Conservation (phyloP, 768 basidiomycete genomes). For the Clitopilus hobsonii region DNA sequence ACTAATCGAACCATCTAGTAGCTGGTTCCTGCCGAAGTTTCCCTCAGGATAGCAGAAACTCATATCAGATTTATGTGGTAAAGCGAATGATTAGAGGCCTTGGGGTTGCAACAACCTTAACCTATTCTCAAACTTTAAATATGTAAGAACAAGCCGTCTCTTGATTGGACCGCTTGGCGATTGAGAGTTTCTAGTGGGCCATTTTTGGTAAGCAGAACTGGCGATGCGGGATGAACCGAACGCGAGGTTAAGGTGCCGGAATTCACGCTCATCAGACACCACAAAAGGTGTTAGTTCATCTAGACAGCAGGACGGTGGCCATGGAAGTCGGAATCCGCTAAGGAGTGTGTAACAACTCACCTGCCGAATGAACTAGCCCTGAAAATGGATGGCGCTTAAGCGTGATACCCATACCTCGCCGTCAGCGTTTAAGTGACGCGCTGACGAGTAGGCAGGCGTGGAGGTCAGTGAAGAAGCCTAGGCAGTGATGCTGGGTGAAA, state of each 20-base stretch:
- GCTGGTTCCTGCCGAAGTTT: slow-evolving; percentile 92
- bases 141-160: slow-evolving; percentile 82
- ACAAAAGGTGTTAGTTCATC: slow-evolving; percentile 84
- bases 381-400: slow-evolving; percentile 90
- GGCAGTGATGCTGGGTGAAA: slow-evolving; percentile 64
- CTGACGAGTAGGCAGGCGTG: slow-evolving; percentile 76
- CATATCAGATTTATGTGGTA: slow-evolving; percentile 62
- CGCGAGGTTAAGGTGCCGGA: slow-evolving; percentile 73
- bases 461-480: slow-evolving; percentile 75
- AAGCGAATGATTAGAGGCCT: slow-evolving; percentile 92
- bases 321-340: slow-evolving; percentile 84
- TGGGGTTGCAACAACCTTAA: slow-evolving; percentile 87
- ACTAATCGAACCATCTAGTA: slow-evolving; percentile 94
- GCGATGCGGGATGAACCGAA: slow-evolving; percentile 70
- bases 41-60: slow-evolving; percentile 59
- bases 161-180: slow-evolving; percentile 78
- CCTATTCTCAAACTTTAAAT: slow-evolving; percentile 81
- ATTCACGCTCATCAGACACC: slow-evolving; percentile 83
- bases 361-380: slow-evolving; percentile 89
- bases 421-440: slow-evolving; percentile 66
- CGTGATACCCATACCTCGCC: slow-evolving; percentile 82
- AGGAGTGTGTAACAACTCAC: slow-evolving; percentile 88
- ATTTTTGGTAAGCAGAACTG: slow-evolving; percentile 74
- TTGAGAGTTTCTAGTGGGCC: slow-evolving; percentile 79
- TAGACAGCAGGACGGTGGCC: slow-evolving; percentile 87